Conservation (phyloP, 2,329 filamentous ascomycete genomes). For the Xylariaceae sp. region DNA sequence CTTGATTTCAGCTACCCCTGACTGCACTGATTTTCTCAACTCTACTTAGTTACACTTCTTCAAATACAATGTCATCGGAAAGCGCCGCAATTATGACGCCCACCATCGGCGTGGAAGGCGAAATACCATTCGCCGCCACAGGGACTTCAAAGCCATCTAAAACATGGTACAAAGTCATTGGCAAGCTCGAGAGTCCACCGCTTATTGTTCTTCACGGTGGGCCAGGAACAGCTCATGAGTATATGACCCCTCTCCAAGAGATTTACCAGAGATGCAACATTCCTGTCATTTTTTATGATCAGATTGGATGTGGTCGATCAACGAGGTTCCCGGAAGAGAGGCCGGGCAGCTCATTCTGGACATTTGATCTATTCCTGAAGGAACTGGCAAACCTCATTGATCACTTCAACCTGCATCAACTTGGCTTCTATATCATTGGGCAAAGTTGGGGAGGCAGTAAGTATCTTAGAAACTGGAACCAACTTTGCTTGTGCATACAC, state of each 20-base stretch:
- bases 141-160: not conserved
- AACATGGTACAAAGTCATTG: slow-evolving; percentile 2
- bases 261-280: not conserved
- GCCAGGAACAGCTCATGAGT: not conserved
- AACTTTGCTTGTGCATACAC: not conserved
- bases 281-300: slow-evolving; percentile 1
- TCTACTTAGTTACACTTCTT: not conserved
- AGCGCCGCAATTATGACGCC: not conserved
- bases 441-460: slow-evolving; percentile 1
- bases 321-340: not conserved
- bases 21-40: no score
- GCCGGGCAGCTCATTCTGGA: not conserved
- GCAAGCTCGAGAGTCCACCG: not conserved
- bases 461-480: not conserved
- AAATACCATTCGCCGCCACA: not conserved
- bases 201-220: slow-evolving; percentile 1
- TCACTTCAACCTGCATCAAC: not conserved
- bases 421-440: not conserved
- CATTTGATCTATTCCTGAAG: not conserved
- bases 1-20: no score
- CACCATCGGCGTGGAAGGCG: not conserved
- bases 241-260: not conserved
- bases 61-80: not conserved
- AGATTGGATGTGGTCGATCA: slow-evolving; percentile 2
- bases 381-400: slow-evolving; percentile 1